phyloP scores from a whole-genome alignment of 2,329 filamentous ascomycete species.

The Lachnellula arida region DNA sequence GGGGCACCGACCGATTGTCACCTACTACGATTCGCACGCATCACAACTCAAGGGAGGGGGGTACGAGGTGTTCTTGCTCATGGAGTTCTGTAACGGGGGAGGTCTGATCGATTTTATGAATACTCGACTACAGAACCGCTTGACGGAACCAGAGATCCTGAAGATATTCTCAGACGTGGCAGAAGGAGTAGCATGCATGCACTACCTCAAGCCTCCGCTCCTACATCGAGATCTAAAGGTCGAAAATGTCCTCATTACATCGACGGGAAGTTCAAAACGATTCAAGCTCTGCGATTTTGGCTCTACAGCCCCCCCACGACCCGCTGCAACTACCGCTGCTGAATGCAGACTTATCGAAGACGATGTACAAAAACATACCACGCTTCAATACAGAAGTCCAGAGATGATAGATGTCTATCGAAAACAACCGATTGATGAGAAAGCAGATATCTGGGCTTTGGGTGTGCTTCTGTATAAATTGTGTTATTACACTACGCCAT shows the following conservation, averaged over 20 bases:
- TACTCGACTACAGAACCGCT: constrained; percentile 87
- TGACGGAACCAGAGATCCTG: constrained; percentile 96
- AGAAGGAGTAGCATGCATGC: constrained; percentile 97
- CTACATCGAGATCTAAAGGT: constrained; percentile 95
- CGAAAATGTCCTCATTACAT: constrained; percentile 84
- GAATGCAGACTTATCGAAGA: constrained; percentile 94
- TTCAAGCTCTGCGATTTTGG: constrained; percentile 99
- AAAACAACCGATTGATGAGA: constrained; percentile 95
- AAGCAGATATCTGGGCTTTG: constrained; percentile 94
- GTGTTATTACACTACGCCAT: constrained; percentile 98
- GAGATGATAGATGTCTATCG: constrained; percentile 99
- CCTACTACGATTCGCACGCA: constrained; percentile 96
- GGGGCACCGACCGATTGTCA: constrained; percentile 93
- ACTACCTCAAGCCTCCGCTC: constrained; percentile 91
- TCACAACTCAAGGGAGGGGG: constrained; percentile 88
- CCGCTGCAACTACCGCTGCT: constrained; percentile 78
- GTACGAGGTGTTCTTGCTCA: constrained; percentile 96
- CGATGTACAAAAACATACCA: constrained; percentile 95
- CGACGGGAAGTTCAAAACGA: constrained; percentile 57
- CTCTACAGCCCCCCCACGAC: constrained; percentile 76
- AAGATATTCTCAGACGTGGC: constrained; percentile 95
- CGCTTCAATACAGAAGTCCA: constrained; percentile 92
- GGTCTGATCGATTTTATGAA: constrained; percentile 99
- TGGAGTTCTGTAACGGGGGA: constrained; percentile 95
- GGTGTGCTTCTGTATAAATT: constrained; percentile 95